Conservation (phyloP, 2,329 filamentous ascomycete species). For the Elsinoe perseae region DNA sequence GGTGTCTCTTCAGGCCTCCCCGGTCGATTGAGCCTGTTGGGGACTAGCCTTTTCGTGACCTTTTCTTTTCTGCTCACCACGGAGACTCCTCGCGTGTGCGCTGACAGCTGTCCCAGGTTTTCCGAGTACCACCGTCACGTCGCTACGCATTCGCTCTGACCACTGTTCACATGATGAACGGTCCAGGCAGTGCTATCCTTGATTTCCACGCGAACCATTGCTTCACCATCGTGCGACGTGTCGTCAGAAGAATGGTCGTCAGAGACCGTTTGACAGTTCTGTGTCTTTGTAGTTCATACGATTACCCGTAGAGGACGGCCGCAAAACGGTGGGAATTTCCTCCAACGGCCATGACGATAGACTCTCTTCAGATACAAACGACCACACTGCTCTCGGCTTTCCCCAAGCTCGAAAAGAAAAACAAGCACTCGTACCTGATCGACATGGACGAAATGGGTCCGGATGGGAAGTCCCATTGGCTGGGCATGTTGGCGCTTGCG, state of each 20-base stretch:
- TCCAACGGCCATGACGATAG: neutral
- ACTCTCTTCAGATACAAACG: neutral
- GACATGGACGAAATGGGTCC: neutral
- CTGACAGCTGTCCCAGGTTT: neutral
- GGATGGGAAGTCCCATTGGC: neutral
- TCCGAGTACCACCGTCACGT: neutral
- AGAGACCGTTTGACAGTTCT: slow-evolving; percentile 7
- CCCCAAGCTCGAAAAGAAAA: neutral
- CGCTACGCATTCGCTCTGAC: slow-evolving; percentile 1
- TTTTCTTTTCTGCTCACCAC: neutral
- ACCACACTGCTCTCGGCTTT: neutral
- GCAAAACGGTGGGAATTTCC: neutral
- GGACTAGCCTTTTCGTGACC: neutral
- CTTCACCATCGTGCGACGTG: slow-evolving; percentile 3
- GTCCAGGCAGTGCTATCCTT: slow-evolving; percentile 1
- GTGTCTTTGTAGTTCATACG: slow-evolving; percentile 8
- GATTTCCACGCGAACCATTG: slow-evolving; percentile 3
- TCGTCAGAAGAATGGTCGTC: neutral
- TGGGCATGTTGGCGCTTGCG: slow-evolving; percentile 2
- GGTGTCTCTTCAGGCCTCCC: neutral
- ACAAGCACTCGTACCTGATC: slow-evolving; percentile 13
- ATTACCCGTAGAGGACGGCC: neutral
- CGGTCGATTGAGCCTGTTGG: neutral
- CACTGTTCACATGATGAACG: neutral
- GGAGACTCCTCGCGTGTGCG: neutral